Percentiles rank a stretch among this genome's conserved stretches.
Conservation (phyloP, 140 eudicot species). For the Erigeron philadelphicus region DNA sequence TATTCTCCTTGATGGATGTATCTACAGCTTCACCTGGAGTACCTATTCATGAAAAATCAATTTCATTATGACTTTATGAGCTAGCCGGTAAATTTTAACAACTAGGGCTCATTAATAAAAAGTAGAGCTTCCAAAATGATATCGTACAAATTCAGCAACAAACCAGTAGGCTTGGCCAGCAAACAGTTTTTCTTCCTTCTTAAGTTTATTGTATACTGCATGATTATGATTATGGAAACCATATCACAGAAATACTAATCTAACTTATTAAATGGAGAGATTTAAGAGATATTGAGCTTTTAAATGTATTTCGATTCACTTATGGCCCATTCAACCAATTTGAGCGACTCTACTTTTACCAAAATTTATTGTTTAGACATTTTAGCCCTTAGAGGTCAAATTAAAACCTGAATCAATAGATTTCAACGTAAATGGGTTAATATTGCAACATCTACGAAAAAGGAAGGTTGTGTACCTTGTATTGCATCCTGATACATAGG, state of each 20-base stretch:
- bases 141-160: neutral
- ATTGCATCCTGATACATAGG: conserved; percentile 34
- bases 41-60: conserved; percentile 20
- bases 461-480: conserved; percentile 30
- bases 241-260: neutral
- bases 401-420: neutral
- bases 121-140: neutral
- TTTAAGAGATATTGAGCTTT: neutral
- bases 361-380: neutral
- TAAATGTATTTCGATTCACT: neutral
- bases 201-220: neutral
- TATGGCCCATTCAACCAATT: neutral
- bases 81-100: conserved; percentile 6
- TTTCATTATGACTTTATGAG: neutral
- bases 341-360: neutral
- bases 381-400: neutral
- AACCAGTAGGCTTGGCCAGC: neutral
- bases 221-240: neutral
- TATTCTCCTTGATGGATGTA: conserved; percentile 5
- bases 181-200: neutral
- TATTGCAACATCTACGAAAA: conserved; percentile 8
- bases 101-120: conserved; percentile 10
- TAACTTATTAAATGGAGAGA: neutral
- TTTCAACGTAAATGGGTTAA: conserved; percentile 3
- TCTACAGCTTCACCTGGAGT: conserved; percentile 23